Percentiles rank a stretch among this genome's conserved stretches.
Conservation (phyloP, 2,329 filamentous ascomycete genomes). For the Penicillium oxalicum region DNA sequence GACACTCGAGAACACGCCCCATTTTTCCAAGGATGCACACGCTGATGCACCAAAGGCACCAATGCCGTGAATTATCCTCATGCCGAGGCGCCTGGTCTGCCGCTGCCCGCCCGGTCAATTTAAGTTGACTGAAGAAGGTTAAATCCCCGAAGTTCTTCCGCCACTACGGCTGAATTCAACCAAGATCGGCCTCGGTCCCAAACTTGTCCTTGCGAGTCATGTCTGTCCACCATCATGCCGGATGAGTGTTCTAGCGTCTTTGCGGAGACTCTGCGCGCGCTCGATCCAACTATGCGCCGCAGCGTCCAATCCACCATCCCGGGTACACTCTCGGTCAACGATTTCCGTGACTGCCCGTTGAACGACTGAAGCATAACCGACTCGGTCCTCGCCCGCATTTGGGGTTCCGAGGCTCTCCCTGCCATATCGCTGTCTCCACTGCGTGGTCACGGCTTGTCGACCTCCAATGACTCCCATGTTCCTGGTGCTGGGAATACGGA, state of each 20-base stretch:
- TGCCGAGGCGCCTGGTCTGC: too few species aligned
- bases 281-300: constrained; percentile 49
- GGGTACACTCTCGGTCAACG: constrained; percentile 49
- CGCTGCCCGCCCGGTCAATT: too few species aligned
- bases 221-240: background rate
- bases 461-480: constrained; percentile 78
- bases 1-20: too few species aligned
- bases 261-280: constrained; percentile 44
- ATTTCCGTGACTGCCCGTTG: constrained; percentile 54
- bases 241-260: constrained; percentile 40
- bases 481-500: constrained; percentile 86
- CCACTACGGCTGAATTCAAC: background rate
- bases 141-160: constrained; percentile 3
- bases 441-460: constrained; percentile 18
- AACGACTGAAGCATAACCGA: constrained; percentile 28
- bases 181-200: background rate
- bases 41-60: too few species aligned
- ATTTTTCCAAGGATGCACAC: too few species aligned
- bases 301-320: constrained; percentile 40
- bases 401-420: background rate
- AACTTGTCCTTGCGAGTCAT: background rate
- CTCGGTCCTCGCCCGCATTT: constrained; percentile 6
- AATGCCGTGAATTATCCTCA: background rate
- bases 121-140: background rate
- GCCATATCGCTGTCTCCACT: constrained; percentile 6